Conservation (phyloP, 768 basidiomycete genomes). For the Auricularia heimuer region DNA sequence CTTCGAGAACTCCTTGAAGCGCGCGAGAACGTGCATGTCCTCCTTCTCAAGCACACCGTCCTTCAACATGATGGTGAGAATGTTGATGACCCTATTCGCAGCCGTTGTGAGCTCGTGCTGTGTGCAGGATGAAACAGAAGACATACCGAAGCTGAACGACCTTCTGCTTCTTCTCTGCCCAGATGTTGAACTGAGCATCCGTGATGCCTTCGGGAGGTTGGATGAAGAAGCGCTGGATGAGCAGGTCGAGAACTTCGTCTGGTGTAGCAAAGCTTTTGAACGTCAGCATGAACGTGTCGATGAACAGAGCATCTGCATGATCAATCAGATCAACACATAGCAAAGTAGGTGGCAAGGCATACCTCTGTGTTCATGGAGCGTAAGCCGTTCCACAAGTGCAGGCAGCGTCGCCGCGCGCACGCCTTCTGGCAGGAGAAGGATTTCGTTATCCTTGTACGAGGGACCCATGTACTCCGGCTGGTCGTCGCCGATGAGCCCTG, state of each 20-base stretch:
- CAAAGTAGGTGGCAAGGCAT: constrained; percentile 15
- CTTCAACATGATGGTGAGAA: constrained; percentile 79
- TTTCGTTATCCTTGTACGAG: constrained; percentile 69
- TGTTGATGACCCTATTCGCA: constrained; percentile 67
- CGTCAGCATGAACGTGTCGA: constrained; percentile 87
- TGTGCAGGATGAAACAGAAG: background rate
- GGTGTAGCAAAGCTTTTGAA: constrained; percentile 89
- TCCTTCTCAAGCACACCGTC: constrained; percentile 81
- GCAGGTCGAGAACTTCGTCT: constrained; percentile 71
- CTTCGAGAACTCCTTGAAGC: constrained; percentile 67
- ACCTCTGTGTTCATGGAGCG: constrained; percentile 85
- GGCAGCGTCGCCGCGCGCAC: constrained; percentile 81
- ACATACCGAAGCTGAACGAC: constrained; percentile 78
- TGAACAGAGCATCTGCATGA: constrained; percentile 61
- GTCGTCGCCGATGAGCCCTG: constrained; percentile 31
- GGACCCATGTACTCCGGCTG: constrained; percentile 80
- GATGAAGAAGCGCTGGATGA: constrained; percentile 76
- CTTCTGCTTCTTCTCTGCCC: constrained; percentile 79
- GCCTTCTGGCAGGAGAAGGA: constrained; percentile 77
- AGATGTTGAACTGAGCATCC: constrained; percentile 55
- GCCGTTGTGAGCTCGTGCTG: constrained; percentile 5
- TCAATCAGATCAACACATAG: constrained; percentile 6
- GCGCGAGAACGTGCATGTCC: constrained; percentile 70
- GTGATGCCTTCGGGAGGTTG: constrained; percentile 60
- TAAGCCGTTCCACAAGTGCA: constrained; percentile 82